phyloP scores from a whole-genome alignment of 805 yeast genomes.

The Cyberlindnera japonica region DNA sequence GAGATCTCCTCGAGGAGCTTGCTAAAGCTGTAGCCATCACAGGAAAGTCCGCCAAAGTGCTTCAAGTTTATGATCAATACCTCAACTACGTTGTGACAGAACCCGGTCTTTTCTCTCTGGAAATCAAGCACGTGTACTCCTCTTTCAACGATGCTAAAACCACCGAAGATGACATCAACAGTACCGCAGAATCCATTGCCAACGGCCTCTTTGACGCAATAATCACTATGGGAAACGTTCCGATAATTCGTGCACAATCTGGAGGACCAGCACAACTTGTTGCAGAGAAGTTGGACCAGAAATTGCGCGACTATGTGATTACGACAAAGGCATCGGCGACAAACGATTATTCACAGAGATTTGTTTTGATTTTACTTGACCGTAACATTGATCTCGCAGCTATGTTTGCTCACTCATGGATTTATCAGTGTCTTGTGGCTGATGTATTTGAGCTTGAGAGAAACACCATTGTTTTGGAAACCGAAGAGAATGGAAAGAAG shows the following conservation, averaged over 20 bases:
- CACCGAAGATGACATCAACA: constrained; percentile 69
- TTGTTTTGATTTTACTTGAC: constrained; percentile 79
- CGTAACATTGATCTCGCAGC: constrained; percentile 87
- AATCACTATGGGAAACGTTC: constrained; percentile 74
- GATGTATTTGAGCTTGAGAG: constrained; percentile 83
- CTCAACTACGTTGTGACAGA: constrained; percentile 90
- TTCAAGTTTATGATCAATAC: constrained; percentile 93
- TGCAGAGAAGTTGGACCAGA: constrained; percentile 80
- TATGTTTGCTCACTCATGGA: constrained; percentile 97
- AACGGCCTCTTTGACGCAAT: constrained; percentile 77
- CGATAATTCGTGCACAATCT: constrained; percentile 84
- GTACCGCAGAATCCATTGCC: constrained; percentile 65
- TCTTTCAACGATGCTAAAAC: constrained; percentile 67
- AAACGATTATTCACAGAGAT: constrained; percentile 45
- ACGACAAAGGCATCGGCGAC: constrained; percentile 42
- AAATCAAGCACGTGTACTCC: constrained; percentile 60
- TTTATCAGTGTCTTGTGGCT: constrained; percentile 92
- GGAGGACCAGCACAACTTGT: constrained; percentile 96
- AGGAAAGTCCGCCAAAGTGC: constrained; percentile 67
- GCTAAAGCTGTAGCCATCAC: constrained; percentile 75
- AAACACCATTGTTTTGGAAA: constrained; percentile 69
- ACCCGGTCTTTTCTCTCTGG: constrained; percentile 82
- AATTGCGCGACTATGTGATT: constrained; percentile 78
- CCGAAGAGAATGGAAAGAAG: constrained; percentile 35
- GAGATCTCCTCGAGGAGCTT: constrained; percentile 81